A percentile compares a stretch with the other conserved stretches of the same genome.
Conservation (phyloP, 2,329 filamentous ascomycete species). For the Teratosphaeria gauchensis region DNA sequence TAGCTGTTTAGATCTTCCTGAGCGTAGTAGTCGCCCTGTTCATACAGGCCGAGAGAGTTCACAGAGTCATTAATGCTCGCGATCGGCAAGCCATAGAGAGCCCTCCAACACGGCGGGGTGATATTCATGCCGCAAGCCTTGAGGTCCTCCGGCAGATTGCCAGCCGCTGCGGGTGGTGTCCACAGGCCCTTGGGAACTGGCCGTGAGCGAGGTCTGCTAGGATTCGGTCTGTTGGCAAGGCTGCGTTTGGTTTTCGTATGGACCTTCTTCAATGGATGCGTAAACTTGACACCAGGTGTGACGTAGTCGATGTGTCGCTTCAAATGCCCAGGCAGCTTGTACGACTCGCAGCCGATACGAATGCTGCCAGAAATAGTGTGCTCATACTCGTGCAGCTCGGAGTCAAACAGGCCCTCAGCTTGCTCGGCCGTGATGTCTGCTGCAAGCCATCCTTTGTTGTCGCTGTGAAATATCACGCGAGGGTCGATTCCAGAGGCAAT, state of each 20-base stretch:
- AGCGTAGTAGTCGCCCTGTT: constrained; percentile 1
- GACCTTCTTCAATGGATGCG: not conserved
- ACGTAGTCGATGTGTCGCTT: not conserved
- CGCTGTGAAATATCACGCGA: not conserved
- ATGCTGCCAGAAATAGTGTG: not conserved
- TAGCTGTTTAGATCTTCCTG: not conserved
- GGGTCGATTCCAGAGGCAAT: constrained; percentile 17
- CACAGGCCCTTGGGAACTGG: not conserved
- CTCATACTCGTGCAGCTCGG: not conserved
- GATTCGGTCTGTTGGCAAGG: not conserved
- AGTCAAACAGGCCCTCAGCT: not conserved
- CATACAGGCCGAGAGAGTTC: constrained; percentile 1
- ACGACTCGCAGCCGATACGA: constrained; percentile 1
- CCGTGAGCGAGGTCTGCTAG: not conserved
- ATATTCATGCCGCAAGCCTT: not conserved
- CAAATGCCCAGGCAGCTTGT: not conserved
- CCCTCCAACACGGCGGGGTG: not conserved
- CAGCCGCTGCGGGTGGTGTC: not conserved
- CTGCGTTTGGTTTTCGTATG: not conserved
- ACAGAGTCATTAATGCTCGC: not conserved
- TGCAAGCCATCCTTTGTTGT: constrained; percentile 2
- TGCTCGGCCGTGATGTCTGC: not conserved
- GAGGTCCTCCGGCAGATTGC: not conserved
- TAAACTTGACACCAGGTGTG: constrained; percentile 1
- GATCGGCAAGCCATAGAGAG: not conserved